A percentile compares a stretch with the other conserved stretches of the same genome.
Evolutionary conservation across 2,329 filamentous ascomycete genomes (phyloP).

Genomic region (Emergomyces orientalis): DNA sequence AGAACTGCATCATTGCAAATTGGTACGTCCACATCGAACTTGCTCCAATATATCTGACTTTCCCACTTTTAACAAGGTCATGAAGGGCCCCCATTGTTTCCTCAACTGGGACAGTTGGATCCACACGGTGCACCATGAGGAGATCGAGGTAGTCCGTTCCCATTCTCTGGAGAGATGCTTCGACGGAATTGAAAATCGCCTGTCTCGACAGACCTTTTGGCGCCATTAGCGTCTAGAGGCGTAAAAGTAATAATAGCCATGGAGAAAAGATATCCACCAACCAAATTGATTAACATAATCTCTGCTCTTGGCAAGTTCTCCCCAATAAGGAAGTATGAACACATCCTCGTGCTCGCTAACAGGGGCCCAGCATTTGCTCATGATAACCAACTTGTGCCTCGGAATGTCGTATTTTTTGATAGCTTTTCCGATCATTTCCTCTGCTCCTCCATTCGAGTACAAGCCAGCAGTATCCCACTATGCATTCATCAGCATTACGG

Average conservation of each 20-base stretch:
- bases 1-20: constrained; percentile 39
- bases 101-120: constrained; percentile 37
- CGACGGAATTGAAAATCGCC: constrained; percentile 40
- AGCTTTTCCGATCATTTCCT: constrained; percentile 46
- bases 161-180: constrained; percentile 37
- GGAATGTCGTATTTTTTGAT: constrained; percentile 51
- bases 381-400: constrained; percentile 47
- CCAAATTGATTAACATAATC: constrained; percentile 42
- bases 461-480: constrained; percentile 32
- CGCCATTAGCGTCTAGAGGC: not conserved
- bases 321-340: constrained; percentile 27
- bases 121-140: constrained; percentile 44
- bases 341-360: constrained; percentile 26
- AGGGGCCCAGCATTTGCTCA: constrained; percentile 47
- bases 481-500: not conserved
- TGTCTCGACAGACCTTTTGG: constrained; percentile 27
- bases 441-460: constrained; percentile 49
- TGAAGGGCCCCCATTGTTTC: constrained; percentile 40
- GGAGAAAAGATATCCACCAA: not conserved
- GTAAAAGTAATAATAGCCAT: not conserved
- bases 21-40: constrained; percentile 22
- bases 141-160: constrained; percentile 42
- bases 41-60: constrained; percentile 27
- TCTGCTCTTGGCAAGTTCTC: constrained; percentile 35
- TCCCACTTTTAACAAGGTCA: constrained; percentile 31